Base-by-base conservation (phyloP, 176 grass and related monocot species). In the Zizania latifolia region DNA sequence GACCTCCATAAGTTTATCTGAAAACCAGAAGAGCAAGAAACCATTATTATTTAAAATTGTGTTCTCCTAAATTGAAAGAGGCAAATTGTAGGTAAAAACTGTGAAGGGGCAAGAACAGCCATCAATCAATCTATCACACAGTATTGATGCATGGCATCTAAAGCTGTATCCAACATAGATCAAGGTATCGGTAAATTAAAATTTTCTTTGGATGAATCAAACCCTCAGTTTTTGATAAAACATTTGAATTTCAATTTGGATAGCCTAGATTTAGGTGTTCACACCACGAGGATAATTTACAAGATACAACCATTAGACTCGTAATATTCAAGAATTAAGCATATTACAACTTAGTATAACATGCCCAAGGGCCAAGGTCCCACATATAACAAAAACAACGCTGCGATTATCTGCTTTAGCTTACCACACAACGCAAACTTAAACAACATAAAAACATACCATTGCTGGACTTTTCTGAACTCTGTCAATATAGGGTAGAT, bases 1-100 rank as follows among this genome's bases (percentile, higher is more conserved):
- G 35, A 16, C 14, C 23, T 53, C 15, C 19, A 24, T 39, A 74
- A 24, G 72, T n/a, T 58, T 56, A 65, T 87, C 85, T 82, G 85
- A 66, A 87, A 48, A 58, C 22, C 28, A 28, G 30, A 17, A 35
- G 17, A 17, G 0, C 27, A 82, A 77, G 17, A 6, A 48, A n/a
- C 28, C 1, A 60, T 65, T 15, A 87, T 33, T 16, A 10, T 28
- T 35, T 23, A 11, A 7, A 26, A 29, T n/a, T n/a, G n/a, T n/a
- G n/a, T n/a, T n/a, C n/a, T n/a, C n/a, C n/a, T n/a, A n/a, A n/a
- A n/a, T n/a, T n/a, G n/a, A 0, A 38, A 28, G 7, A 14, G 1
- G 2, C 19, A 56, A 15, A 28, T 2, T 30, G 24, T 8, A 78
- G 8, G 32, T 44, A 78, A 14, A 34, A 50, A 0, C 0, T 54